Evolutionary conservation across 192 early-diverging fungal species (phyloP).

Genomic region (Coemansia sp.): DNA sequence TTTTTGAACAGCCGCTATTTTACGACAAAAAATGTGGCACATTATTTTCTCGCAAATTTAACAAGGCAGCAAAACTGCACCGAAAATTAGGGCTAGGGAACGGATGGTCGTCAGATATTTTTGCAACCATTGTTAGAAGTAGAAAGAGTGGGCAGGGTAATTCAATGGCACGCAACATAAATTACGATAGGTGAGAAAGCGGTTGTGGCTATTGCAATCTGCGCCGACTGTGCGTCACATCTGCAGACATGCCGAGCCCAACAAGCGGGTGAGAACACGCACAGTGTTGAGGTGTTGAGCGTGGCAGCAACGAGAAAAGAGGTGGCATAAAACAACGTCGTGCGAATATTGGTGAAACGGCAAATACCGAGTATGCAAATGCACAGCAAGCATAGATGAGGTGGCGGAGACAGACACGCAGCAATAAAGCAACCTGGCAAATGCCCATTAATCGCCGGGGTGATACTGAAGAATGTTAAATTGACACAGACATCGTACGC

Average conservation of each 20-base stretch:
- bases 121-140: not conserved
- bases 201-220: not conserved
- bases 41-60: slow-evolving; percentile 4
- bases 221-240: not conserved
- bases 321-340: not conserved
- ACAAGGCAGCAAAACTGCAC: not conserved
- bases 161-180: not conserved
- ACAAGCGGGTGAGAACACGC: not conserved
- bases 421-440: not conserved
- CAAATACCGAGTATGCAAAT: slow-evolving; percentile 1
- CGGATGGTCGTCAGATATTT: not conserved
- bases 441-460: not conserved
- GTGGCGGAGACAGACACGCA: not conserved
- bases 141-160: slow-evolving; percentile 2
- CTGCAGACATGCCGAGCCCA: not conserved
- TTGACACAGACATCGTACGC: not conserved
- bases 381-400: not conserved
- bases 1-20: not conserved
- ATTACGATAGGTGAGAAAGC: not conserved
- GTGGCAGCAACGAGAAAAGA: not conserved
- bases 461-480: not conserved
- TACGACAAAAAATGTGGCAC: not conserved
- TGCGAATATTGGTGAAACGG: not conserved
- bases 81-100: not conserved
- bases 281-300: not conserved